Evolutionary conservation across 108 stramenopile genomes (phyloP).

Genomic region (Fragilaria crotonensis): DNA sequence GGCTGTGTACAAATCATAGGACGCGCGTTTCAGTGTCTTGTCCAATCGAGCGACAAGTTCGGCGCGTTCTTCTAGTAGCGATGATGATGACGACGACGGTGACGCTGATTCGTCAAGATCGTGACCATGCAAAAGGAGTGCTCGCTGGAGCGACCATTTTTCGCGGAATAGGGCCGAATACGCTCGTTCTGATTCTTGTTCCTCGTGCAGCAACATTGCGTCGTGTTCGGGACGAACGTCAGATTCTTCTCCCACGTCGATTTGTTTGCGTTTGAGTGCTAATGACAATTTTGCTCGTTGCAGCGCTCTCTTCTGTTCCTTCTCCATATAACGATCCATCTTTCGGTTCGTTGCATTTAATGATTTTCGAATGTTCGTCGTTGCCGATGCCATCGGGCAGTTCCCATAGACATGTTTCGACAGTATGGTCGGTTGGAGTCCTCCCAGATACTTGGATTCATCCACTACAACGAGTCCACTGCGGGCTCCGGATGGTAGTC

Average conservation of each 20-base stretch:
- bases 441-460: conserved; percentile 43
- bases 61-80: conserved; percentile 14
- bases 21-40: conserved; percentile 19
- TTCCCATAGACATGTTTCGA: conserved; percentile 30
- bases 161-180: conserved; percentile 30
- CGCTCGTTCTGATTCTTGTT: conserved; percentile 20
- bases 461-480: conserved; percentile 42
- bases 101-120: conserved; percentile 8
- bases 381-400: neutral
- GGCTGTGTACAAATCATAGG: conserved; percentile 37
- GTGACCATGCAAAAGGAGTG: conserved; percentile 33
- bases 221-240: conserved; percentile 31
- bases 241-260: neutral
- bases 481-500: conserved; percentile 20
- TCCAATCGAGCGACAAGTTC: conserved; percentile 24
- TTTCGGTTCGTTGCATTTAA: conserved; percentile 27
- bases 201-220: conserved; percentile 30
- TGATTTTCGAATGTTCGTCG: conserved; percentile 8
- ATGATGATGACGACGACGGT: neutral
- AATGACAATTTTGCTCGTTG: conserved; percentile 28
- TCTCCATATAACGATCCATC: conserved; percentile 41
- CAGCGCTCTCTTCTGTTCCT: conserved; percentile 22
- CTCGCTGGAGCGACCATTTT: conserved; percentile 54
- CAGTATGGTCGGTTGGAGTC: conserved; percentile 47
- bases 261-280: conserved; percentile 16